Percentiles rank a stretch among this genome's conserved stretches.
Conservation (phyloP, 2,329 filamentous ascomycete species). For the Fusarium succisae region DNA sequence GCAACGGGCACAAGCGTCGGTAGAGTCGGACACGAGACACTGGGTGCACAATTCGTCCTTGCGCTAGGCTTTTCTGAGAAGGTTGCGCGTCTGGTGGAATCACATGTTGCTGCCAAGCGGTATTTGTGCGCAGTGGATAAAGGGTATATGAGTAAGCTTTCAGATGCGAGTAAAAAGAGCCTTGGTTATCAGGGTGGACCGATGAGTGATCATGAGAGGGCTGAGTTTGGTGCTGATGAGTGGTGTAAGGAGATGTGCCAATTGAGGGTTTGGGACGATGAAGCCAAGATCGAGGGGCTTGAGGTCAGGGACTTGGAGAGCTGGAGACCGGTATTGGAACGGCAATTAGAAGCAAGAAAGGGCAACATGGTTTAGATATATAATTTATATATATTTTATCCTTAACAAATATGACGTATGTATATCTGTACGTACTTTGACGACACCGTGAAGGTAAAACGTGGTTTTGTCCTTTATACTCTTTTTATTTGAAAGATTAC, state of each 20-base stretch:
- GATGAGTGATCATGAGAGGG: background rate
- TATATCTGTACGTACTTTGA: rapidly evolving
- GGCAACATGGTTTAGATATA: rapidly evolving
- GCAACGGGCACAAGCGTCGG: background rate
- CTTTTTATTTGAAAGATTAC: rapidly evolving
- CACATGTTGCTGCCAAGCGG: background rate
- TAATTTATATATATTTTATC: rapidly evolving
- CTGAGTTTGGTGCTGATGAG: background rate
- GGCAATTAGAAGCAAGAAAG: background rate
- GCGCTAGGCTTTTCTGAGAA: background rate
- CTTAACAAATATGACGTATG: rapidly evolving
- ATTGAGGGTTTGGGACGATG: background rate
- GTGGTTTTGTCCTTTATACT: rapidly evolving
- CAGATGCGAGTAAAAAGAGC: background rate
- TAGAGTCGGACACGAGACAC: background rate
- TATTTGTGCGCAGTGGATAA: background rate
- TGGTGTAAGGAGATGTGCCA: background rate
- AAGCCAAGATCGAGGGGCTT: background rate
- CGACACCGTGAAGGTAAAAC: rapidly evolving
- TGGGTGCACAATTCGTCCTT: background rate
- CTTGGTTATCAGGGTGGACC: background rate
- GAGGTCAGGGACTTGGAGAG: background rate
- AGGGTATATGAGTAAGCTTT: background rate
- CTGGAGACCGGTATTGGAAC: background rate
- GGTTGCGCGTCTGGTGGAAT: background rate